Percentiles rank a stretch among this genome's conserved stretches.
Conservation (phyloP, 208 protist species). For the Acanthamoeba healyi region DNA sequence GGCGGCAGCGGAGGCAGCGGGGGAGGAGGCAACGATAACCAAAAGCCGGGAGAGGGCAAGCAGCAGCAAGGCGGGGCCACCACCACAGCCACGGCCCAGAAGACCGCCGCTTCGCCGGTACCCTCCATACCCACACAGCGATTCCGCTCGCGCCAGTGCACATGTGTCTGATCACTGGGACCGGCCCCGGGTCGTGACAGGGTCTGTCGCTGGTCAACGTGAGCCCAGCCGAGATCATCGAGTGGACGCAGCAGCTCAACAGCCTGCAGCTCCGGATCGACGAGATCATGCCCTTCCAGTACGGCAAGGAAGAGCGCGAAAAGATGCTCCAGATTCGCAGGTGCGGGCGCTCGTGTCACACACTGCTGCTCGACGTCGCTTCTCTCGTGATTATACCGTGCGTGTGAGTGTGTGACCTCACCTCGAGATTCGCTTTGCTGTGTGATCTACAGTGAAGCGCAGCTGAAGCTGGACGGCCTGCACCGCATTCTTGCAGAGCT, state of each 20-base stretch:
- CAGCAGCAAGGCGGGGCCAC: neutral
- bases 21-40: neutral
- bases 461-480: slow-evolving; percentile 1
- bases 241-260: slow-evolving; percentile 10
- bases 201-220: slow-evolving; percentile 16
- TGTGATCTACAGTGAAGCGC: neutral
- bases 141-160: too few relatives aligned
- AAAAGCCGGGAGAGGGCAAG: slow-evolving; percentile 13
- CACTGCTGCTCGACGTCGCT: neutral
- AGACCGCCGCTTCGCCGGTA: neutral
- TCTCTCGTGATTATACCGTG: too few relatives aligned
- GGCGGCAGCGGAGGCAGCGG: neutral
- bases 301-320: slow-evolving; percentile 27
- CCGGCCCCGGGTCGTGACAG: too few relatives aligned
- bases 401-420: too few relatives aligned
- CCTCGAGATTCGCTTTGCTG: neutral
- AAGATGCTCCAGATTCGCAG: slow-evolving; percentile 12
- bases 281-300: slow-evolving; percentile 23
- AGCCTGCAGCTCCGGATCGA: neutral
- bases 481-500: slow-evolving; percentile 45
- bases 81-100: neutral
- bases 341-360: neutral
- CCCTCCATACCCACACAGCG: neutral
- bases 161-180: too few relatives aligned
- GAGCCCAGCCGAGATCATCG: neutral